Evolutionary conservation across 164 flowering plant species (phyloP).

Genomic region (Warburgia ugandensis): DNA sequence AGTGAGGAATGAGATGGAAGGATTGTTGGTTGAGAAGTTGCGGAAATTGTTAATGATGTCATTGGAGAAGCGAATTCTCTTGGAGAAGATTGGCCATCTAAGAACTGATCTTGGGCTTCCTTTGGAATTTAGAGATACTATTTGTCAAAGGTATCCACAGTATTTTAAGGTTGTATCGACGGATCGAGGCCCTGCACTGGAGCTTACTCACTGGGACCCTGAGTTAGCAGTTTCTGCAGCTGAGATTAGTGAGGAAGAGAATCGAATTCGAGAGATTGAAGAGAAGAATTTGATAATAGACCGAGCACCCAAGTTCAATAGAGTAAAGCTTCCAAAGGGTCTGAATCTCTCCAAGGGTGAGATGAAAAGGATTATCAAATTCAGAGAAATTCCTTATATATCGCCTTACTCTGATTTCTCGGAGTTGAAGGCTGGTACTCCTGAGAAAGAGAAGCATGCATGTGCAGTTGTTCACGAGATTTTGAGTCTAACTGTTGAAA

Average conservation of each 20-base stretch:
- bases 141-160: slow-evolving; percentile 78
- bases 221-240: slow-evolving; percentile 86
- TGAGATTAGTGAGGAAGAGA: slow-evolving; percentile 66
- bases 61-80: slow-evolving; percentile 62
- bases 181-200: slow-evolving; percentile 69
- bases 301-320: slow-evolving; percentile 72
- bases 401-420: slow-evolving; percentile 89
- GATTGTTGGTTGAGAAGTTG: slow-evolving; percentile 52
- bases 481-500: slow-evolving; percentile 81
- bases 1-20: slow-evolving; percentile 78
- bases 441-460: slow-evolving; percentile 83
- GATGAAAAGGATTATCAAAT: slow-evolving; percentile 54
- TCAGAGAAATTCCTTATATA: slow-evolving; percentile 71
- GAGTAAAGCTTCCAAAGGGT: slow-evolving; percentile 80
- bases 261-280: slow-evolving; percentile 40
- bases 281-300: slow-evolving; percentile 78
- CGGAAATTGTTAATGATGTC: slow-evolving; percentile 97
- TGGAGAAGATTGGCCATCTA: slow-evolving; percentile 83
- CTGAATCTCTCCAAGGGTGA: slow-evolving; percentile 73
- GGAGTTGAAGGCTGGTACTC: slow-evolving; percentile 50
- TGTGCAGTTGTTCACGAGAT: slow-evolving; percentile 92
- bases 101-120: slow-evolving; percentile 83
- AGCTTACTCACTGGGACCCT: slow-evolving; percentile 92
- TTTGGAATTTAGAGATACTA: slow-evolving; percentile 63
- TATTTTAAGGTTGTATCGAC: slow-evolving; percentile 74